phyloP scores from a whole-genome alignment of 2,329 filamentous ascomycete genomes.

The Coniella vitis region DNA sequence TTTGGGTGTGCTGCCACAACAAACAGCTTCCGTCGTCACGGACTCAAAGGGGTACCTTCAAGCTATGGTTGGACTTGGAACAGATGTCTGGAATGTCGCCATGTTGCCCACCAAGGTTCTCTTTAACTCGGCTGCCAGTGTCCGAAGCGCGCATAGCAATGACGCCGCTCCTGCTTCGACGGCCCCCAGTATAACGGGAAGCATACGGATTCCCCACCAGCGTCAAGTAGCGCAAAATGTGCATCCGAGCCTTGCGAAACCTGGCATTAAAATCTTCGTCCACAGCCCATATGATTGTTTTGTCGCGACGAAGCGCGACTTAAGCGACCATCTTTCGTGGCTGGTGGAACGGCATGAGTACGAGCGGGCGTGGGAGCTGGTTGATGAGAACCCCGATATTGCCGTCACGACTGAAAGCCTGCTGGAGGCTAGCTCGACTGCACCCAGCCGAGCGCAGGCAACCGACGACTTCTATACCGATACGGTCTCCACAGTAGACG shows the following conservation, averaged over 20 bases:
- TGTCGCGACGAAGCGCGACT: slow-evolving; percentile 79
- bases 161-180: slow-evolving; percentile 50
- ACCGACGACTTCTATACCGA: slow-evolving; percentile 71
- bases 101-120: slow-evolving; percentile 73
- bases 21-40: slow-evolving; percentile 55
- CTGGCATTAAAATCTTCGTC: slow-evolving; percentile 72
- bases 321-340: slow-evolving; percentile 81
- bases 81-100: slow-evolving; percentile 84
- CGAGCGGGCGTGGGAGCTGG: slow-evolving; percentile 78
- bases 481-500: slow-evolving; percentile 54
- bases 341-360: slow-evolving; percentile 75
- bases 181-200: slow-evolving; percentile 32
- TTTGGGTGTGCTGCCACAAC: slow-evolving; percentile 68
- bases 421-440: slow-evolving; percentile 29
- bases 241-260: slow-evolving; percentile 49
- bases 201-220: slow-evolving; percentile 20
- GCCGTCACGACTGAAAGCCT: slow-evolving; percentile 37
- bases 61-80: slow-evolving; percentile 62
- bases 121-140: slow-evolving; percentile 80
- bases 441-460: slow-evolving; percentile 26
- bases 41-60: slow-evolving; percentile 70
- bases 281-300: slow-evolving; percentile 96
- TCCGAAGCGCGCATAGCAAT: slow-evolving; percentile 54
- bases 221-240: slow-evolving; percentile 30
- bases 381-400: slow-evolving; percentile 81